Evolutionary conservation across 495 filamentous ascomycete genomes (phyloP).

Genomic region (Polyplosphaeria fusca): DNA sequence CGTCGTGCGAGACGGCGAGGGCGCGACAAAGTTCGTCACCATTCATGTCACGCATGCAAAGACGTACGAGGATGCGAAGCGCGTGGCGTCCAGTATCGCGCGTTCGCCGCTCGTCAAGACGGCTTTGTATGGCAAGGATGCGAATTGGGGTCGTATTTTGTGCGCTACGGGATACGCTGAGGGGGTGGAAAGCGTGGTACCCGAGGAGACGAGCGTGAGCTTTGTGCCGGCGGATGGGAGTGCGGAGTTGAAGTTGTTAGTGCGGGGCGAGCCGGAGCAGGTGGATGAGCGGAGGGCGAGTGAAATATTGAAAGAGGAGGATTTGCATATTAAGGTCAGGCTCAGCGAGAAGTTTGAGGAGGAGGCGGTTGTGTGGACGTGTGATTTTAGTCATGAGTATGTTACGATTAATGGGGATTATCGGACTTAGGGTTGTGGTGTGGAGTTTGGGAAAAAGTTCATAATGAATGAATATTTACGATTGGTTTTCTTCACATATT

Average conservation of each 20-base stretch:
- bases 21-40: conserved; percentile 96
- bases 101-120: conserved; percentile 94
- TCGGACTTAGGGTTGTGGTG: conserved; percentile 59
- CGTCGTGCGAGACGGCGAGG: conserved; percentile 93
- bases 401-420: conserved; percentile 93
- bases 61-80: conserved; percentile 52
- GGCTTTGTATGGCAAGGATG: conserved; percentile 91
- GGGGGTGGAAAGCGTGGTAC: conserved; percentile 61
- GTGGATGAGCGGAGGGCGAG: conserved; percentile 89
- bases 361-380: conserved; percentile 88
- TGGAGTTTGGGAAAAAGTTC: too few species aligned
- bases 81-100: conserved; percentile 82
- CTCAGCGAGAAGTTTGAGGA: conserved; percentile 47
- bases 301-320: conserved; percentile 78
- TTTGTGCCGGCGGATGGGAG: conserved; percentile 86
- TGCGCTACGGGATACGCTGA: conserved; percentile 92
- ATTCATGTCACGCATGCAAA: conserved; percentile 75
- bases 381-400: conserved; percentile 98
- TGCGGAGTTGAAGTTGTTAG: conserved; percentile 74
- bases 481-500: too few species aligned
- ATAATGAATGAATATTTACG: too few species aligned
- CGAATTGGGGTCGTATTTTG: conserved; percentile 97
- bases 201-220: conserved; percentile 83
- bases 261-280: conserved; percentile 85
- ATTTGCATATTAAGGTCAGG: conserved; percentile 46